phyloP scores from a whole-genome alignment of 441 rosid genomes.

The Melastoma candidum region DNA sequence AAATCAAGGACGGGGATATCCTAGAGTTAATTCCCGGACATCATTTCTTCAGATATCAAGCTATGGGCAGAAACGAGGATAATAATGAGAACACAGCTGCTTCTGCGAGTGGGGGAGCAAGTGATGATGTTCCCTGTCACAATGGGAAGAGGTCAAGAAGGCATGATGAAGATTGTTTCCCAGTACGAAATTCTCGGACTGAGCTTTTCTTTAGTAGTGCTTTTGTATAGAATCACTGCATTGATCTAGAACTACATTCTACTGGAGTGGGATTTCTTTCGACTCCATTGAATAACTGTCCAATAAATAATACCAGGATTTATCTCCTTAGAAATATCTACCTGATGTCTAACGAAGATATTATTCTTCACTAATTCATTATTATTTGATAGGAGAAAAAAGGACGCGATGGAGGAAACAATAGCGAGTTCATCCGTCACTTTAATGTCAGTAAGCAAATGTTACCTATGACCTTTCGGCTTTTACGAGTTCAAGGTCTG shows the following conservation, averaged over 20 bases:
- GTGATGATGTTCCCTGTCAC: slow-evolving; percentile 13
- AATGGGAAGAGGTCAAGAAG: slow-evolving; percentile 38
- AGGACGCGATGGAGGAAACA: slow-evolving; percentile 9
- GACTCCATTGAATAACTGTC: too few relatives aligned
- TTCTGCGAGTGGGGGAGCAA: slow-evolving; percentile 11
- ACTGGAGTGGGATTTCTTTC: too few relatives aligned
- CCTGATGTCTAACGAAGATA: too few relatives aligned
- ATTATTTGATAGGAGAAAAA: slow-evolving; percentile 2
- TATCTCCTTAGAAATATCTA: too few relatives aligned
- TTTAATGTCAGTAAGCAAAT: slow-evolving; percentile 38
- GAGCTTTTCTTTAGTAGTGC: slow-evolving; percentile 14
- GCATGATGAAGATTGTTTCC: slow-evolving; percentile 16
- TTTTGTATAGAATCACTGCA: background rate
- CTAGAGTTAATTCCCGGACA: slow-evolving; percentile 85
- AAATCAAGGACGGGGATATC: slow-evolving; percentile 41
- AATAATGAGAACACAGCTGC: slow-evolving; percentile 1
- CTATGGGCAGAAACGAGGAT: slow-evolving; percentile 11
- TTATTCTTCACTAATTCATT: background rate
- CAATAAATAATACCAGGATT: too few relatives aligned
- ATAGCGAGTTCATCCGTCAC: slow-evolving; percentile 35
- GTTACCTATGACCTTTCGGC: slow-evolving; percentile 50
- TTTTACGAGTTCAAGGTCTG: slow-evolving; percentile 58
- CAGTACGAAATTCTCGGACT: slow-evolving; percentile 2
- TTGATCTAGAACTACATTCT: too few relatives aligned
- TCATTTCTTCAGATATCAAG: slow-evolving; percentile 51